Evolutionary conservation across 106 monocot genomes (phyloP), one percentile per base, ranked within the genome.

Genomic region (Iris macrosiphon): DNA sequence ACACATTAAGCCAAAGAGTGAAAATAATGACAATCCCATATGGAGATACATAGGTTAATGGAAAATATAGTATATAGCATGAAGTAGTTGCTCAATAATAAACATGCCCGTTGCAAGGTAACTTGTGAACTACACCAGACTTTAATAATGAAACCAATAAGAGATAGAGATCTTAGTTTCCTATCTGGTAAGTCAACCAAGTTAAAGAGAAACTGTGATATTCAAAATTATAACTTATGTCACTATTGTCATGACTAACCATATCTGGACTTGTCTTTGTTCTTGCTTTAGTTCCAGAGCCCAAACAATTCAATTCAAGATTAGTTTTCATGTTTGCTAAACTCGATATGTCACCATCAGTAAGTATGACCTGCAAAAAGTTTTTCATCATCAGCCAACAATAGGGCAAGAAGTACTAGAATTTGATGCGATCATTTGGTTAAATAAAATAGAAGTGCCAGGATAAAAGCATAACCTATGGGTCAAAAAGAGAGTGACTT

Each of bases 311-410:
- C 47, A 85, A 49, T 52, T 83, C 72, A 64, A 89, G 30, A 57
- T 96, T 96, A 53, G 17, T 19, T 63, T 73, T 68, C 95, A 96
- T 66, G 70, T 89, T 96, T 58, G 50, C 68, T 52, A 96, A 70
- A 58, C 61, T 82, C 45, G 79, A 82, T 13, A 57, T 52, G 61
- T 86, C 89, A 26, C 95, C 95, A 72, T 96, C 95, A 40, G 70
- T 86, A 41, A 96, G 85, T 47, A 85, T 44, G 22, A 89, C 82
- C 95, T 96, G 68, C 63, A 68, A 31, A 30, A 55, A 44, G n/a
- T 48, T n/a, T 52, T 47, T 18, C 2, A 25, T n/a, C 21, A 57
- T 45, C 32, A 19, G 30, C 18, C 1, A 32, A 53, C 7, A 0
- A 32, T n/a, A n/a, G n/a, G n/a, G n/a, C n/a, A n/a, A n/a, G n/a